Percentiles rank a stretch among this genome's conserved stretches.
Evolutionary conservation across 495 filamentous ascomycete genomes (phyloP).

Genomic region (Antarctomyces pellizariae): DNA sequence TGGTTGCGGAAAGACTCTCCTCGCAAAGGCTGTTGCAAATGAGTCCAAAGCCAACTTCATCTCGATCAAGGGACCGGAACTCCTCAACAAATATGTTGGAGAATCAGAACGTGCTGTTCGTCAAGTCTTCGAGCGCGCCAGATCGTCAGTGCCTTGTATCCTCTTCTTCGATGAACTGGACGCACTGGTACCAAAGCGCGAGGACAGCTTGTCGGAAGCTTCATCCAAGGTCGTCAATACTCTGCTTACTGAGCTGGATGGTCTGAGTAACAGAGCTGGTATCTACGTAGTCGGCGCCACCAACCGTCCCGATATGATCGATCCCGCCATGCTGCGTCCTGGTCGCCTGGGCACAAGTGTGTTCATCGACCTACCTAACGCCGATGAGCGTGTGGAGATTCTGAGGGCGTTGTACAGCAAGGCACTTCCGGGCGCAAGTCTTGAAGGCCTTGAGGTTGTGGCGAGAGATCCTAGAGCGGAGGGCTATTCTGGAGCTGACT

Average conservation of each 20-base stretch:
- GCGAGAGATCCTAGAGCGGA: conserved; percentile 44
- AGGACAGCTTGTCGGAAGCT: conserved; percentile 59
- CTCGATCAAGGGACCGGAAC: conserved; percentile 83
- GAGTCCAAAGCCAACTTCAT: conserved; percentile 96
- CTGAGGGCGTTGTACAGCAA: conserved; percentile 51
- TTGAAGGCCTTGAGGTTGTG: conserved; percentile 24
- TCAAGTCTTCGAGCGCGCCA: conserved; percentile 75
- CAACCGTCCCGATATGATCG: conserved; percentile 89
- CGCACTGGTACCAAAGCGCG: conserved; percentile 67
- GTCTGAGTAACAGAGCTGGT: conserved; percentile 53
- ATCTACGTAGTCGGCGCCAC: conserved; percentile 93
- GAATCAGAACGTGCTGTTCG: conserved; percentile 85
- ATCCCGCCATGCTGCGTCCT: conserved; percentile 82
- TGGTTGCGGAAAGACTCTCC: conserved; percentile 88
- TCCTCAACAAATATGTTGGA: conserved; percentile 89
- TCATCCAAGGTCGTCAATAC: conserved; percentile 86
- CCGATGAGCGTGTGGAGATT: conserved; percentile 65
- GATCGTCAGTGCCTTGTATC: conserved; percentile 71
- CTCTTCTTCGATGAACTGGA: conserved; percentile 98
- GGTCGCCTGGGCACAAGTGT: conserved; percentile 74
- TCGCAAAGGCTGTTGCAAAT: conserved; percentile 90
- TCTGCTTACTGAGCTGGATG: conserved; percentile 87
- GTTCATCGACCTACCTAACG: conserved; percentile 70
- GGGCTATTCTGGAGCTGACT: conserved; percentile 80
- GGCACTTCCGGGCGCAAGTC: conserved; percentile 19